Evolutionary conservation across 2,329 filamentous ascomycete species (phyloP).

Genomic region (Talaromyces sp.): DNA sequence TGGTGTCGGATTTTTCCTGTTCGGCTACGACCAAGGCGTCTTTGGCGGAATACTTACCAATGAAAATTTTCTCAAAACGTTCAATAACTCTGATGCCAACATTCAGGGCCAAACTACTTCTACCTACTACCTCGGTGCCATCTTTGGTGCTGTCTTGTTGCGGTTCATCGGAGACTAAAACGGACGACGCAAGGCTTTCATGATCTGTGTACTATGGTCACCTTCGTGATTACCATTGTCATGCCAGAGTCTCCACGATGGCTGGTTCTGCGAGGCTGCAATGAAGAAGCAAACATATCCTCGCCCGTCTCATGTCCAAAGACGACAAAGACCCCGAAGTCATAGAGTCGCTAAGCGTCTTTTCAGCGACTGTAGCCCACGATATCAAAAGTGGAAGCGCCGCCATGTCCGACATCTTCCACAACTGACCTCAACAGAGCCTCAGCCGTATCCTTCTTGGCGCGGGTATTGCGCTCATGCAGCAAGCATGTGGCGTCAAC

Average conservation of each 20-base stretch:
- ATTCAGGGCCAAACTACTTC: too few relatives aligned
- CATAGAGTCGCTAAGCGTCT: background rate
- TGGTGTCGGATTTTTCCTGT: too few relatives aligned
- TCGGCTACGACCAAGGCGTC: too few relatives aligned
- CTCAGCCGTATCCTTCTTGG: slow-evolving; percentile 43
- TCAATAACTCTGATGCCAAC: too few relatives aligned
- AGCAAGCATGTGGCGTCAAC: slow-evolving; percentile 37
- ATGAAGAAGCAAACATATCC: background rate
- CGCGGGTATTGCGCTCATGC: slow-evolving; percentile 48
- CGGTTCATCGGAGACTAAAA: too few relatives aligned
- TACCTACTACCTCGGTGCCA: too few relatives aligned
- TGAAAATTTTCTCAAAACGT: too few relatives aligned
- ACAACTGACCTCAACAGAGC: slow-evolving; percentile 42
- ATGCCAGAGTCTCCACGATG: background rate
- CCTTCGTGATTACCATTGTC: background rate
- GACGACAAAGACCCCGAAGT: slow-evolving; percentile 5
- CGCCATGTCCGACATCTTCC: slow-evolving; percentile 31
- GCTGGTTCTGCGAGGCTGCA: background rate
- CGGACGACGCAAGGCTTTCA: too few relatives aligned
- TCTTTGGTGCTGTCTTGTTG: too few relatives aligned
- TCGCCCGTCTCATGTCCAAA: background rate
- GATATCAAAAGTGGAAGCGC: slow-evolving; percentile 32
- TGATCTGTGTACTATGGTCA: background rate
- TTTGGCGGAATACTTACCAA: too few relatives aligned
- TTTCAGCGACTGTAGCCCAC: slow-evolving; percentile 34